A percentile compares a stretch with the other conserved stretches of the same genome.
These are phyloP conservation scores for Chiua sp. DNA, from an alignment of 1,284 basidiomycete genomes.

Conservation along the genomic window DNA sequence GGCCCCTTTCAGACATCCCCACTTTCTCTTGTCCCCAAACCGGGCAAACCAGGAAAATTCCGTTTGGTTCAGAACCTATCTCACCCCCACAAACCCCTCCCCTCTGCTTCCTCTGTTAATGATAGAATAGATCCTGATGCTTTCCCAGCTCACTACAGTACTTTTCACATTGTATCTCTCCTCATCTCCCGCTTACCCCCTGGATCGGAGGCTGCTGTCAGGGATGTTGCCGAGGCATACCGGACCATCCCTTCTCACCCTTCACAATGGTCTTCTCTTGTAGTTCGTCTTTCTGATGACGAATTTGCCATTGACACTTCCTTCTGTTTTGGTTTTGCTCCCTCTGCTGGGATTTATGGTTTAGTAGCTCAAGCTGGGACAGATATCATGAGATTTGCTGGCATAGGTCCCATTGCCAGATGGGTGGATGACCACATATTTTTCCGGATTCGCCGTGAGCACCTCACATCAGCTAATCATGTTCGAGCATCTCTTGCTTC, in stretches of 20 bases:
- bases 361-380: rapidly evolving
- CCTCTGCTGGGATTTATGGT: not conserved
- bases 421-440: slow-evolving; percentile 12
- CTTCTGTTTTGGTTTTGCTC: not conserved
- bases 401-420: too few species aligned
- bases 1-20: slow-evolving; percentile 9
- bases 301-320: not conserved
- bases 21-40: slow-evolving; percentile 8
- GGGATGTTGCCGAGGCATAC: slow-evolving; percentile 39
- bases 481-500: too few species aligned
- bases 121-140: not conserved
- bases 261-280: slow-evolving; percentile 40
- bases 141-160: too few species aligned
- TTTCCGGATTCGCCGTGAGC: not conserved
- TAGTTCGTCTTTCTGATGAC: slow-evolving; percentile 25
- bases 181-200: slow-evolving; percentile 38
- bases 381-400: not conserved
- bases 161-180: too few species aligned
- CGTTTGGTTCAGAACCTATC: not conserved
- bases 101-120: too few species aligned
- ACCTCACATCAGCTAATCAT: too few species aligned
- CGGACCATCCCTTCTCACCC: slow-evolving; percentile 39
- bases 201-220: slow-evolving; percentile 19
- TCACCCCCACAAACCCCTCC: not conserved
- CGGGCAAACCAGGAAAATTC: not conserved